phyloP scores from a whole-genome alignment of 768 basidiomycete genomes.

The Holtermanniella nyarrowii region DNA sequence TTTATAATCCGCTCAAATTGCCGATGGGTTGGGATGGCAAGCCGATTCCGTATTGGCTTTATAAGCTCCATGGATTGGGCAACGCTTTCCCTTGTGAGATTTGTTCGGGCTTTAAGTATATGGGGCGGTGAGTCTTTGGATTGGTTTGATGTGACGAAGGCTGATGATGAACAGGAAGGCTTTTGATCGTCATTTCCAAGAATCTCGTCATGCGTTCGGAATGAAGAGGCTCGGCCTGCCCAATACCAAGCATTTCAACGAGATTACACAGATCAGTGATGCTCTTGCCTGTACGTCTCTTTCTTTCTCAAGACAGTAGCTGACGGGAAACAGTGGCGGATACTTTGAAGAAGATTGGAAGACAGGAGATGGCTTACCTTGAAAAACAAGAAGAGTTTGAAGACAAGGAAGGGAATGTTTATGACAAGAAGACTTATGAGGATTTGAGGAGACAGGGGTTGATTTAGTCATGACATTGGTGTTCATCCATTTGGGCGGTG shows the following conservation, averaged over 20 bases:
- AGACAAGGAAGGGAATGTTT: constrained; percentile 93
- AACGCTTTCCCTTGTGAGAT: constrained; percentile 97
- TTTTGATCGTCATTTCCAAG: constrained; percentile 47
- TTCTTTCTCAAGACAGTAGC: not conserved
- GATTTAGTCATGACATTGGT: not conserved
- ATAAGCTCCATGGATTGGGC: constrained; percentile 95
- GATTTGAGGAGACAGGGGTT: constrained; percentile 64
- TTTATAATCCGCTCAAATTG: constrained; percentile 77
- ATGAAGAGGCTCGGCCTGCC: constrained; percentile 96
- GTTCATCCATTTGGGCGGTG: not conserved
- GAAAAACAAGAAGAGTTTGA: constrained; percentile 97
- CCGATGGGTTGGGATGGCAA: constrained; percentile 98
- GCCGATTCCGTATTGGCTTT: constrained; percentile 73
- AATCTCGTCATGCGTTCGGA: constrained; percentile 92
- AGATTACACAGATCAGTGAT: constrained; percentile 94
- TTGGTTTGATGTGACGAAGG: not conserved
- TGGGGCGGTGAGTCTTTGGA: constrained; percentile 61
- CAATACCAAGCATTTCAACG: constrained; percentile 98
- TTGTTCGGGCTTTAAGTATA: constrained; percentile 91
- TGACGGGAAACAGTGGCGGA: constrained; percentile 63
- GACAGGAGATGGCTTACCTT: constrained; percentile 80
- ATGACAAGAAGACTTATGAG: constrained; percentile 89
- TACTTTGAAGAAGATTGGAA: constrained; percentile 92
- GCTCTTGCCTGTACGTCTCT: constrained; percentile 71
- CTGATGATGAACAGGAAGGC: constrained; percentile 15